Percentiles rank a stretch among this genome's conserved stretches.
Evolutionary conservation across 805 yeast species (phyloP).

Genomic region (Cyberlindnera euphorbiiphila): DNA sequence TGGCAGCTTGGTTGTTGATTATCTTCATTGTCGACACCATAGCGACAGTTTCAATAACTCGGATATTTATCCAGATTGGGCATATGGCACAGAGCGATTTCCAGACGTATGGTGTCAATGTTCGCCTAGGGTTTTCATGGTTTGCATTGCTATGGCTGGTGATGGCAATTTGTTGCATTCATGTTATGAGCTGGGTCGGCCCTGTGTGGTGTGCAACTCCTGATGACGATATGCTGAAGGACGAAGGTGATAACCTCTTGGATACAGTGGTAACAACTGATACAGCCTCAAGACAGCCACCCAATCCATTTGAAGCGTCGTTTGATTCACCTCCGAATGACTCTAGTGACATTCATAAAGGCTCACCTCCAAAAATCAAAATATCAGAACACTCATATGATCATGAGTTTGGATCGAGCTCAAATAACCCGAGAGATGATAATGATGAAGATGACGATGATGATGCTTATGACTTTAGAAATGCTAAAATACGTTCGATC

Average conservation of each 20-base stretch:
- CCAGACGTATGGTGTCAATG: slow-evolving; percentile 43
- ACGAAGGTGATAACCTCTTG: slow-evolving; percentile 5
- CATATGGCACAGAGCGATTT: slow-evolving; percentile 28
- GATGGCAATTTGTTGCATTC: slow-evolving; percentile 22
- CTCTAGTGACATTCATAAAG: not conserved
- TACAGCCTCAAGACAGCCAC: not conserved
- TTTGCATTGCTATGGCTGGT: slow-evolving; percentile 39
- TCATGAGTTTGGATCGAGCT: not conserved
- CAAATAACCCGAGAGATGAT: not conserved
- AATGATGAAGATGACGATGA: not conserved
- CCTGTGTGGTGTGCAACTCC: slow-evolving; percentile 56
- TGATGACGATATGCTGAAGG: slow-evolving; percentile 8
- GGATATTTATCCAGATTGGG: slow-evolving; percentile 23
- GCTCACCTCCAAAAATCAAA: not conserved
- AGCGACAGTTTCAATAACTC: slow-evolving; percentile 32
- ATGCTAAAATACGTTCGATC: slow-evolving; percentile 4
- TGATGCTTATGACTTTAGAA: not conserved
- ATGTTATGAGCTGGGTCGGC: slow-evolving; percentile 35
- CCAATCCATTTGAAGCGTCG: slow-evolving; percentile 2
- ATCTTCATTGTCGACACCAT: slow-evolving; percentile 31
- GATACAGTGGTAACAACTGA: not conserved
- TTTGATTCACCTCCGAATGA: not conserved
- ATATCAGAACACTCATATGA: slow-evolving; percentile 1
- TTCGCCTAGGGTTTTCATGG: slow-evolving; percentile 41
- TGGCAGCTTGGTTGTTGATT: slow-evolving; percentile 35